Conservation (phyloP, 192 early-diverging fungal species). For the Bifiguratus adelaidae region DNA sequence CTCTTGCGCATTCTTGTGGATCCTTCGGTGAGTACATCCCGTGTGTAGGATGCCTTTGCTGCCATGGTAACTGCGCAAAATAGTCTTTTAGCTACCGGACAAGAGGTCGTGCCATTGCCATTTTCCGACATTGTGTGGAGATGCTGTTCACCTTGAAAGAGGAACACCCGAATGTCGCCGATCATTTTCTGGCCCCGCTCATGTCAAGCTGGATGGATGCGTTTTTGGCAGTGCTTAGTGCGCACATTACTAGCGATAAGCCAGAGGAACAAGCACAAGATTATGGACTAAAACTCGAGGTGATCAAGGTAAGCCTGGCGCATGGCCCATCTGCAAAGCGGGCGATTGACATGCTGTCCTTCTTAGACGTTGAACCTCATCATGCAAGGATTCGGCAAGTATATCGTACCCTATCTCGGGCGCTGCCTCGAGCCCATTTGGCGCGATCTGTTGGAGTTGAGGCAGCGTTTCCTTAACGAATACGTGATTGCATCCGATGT, state of each 20-base stretch:
- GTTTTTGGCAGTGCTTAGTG: conserved; percentile 50
- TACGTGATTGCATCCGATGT: conserved; percentile 29
- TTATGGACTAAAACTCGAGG: conserved; percentile 59
- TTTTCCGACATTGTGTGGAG: conserved; percentile 79
- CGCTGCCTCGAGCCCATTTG: conserved; percentile 57
- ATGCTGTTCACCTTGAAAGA: conserved; percentile 73
- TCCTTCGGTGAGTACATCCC: too few species aligned
- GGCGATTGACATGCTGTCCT: too few species aligned
- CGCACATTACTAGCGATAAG: conserved; percentile 22
- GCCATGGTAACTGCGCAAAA: too few species aligned
- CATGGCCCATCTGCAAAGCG: background rate
- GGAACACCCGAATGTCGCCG: conserved; percentile 58
- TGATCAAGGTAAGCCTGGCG: conserved; percentile 42
- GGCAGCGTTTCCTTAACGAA: conserved; percentile 38
- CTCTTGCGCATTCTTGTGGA: conserved; percentile 76
- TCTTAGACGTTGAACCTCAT: conserved; percentile 47
- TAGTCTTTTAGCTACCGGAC: conserved; percentile 51
- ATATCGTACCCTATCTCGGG: conserved; percentile 32
- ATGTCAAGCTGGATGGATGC: conserved; percentile 69
- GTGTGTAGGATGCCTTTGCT: too few species aligned
- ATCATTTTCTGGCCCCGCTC: conserved; percentile 62
- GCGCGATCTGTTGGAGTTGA: conserved; percentile 50
- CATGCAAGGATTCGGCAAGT: conserved; percentile 51
- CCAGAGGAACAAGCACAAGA: conserved; percentile 34
- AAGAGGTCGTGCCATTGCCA: conserved; percentile 63